Evolutionary conservation across 495 filamentous ascomycete species (phyloP).

Genomic region (Neurospora sp.): DNA sequence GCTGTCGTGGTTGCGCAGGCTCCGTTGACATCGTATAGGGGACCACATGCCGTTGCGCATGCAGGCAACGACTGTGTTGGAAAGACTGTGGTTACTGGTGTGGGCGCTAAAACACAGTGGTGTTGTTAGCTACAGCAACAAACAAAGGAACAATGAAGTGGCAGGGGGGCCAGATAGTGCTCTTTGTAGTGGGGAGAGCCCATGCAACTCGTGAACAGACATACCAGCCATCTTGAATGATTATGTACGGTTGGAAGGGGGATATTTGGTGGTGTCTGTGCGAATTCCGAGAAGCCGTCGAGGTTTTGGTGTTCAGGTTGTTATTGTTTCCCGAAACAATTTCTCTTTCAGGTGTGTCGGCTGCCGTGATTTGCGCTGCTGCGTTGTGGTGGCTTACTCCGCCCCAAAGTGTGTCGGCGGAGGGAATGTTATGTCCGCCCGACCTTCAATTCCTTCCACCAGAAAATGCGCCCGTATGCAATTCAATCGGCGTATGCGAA

Average conservation of each 20-base stretch:
- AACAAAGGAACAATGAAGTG: not conserved
- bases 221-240: not conserved
- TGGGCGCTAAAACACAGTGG: not conserved
- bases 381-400: not conserved
- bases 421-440: not conserved
- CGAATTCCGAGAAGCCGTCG: not conserved
- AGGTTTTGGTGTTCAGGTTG: not conserved
- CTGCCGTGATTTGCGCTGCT: not conserved
- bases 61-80: slow-evolving; percentile 36
- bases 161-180: not conserved
- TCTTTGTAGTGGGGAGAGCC: not conserved
- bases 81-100: slow-evolving; percentile 30
- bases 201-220: not conserved
- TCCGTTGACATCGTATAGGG: slow-evolving; percentile 45
- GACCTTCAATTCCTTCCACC: not conserved
- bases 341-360: not conserved
- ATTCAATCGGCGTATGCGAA: not conserved
- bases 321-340: not conserved
- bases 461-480: not conserved
- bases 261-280: not conserved
- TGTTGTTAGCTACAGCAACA: not conserved
- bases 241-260: not conserved
- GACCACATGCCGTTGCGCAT: slow-evolving; percentile 36
- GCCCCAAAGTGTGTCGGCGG: not conserved
- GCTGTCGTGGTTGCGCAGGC: slow-evolving; percentile 28